A percentile compares a stretch with the other conserved stretches of the same genome.
phyloP scores from a whole-genome alignment of 352 stramenopile genomes.

The Peronospora farinosa region DNA sequence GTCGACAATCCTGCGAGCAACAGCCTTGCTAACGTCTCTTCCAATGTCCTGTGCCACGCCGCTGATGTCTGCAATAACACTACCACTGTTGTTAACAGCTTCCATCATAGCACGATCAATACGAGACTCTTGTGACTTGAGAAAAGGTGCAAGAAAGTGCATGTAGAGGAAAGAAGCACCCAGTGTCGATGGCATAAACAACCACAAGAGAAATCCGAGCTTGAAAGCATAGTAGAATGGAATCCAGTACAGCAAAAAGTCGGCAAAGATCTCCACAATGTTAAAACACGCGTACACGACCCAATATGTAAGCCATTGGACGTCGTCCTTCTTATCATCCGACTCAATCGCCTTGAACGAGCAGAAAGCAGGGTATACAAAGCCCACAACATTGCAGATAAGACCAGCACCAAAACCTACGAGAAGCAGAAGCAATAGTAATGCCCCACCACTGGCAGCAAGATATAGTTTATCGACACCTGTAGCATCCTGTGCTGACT shows the following conservation, averaged over 20 bases:
- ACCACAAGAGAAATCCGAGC: conserved; percentile 94
- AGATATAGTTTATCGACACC: conserved; percentile 88
- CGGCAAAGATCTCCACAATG: conserved; percentile 94
- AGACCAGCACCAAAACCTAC: conserved; percentile 81
- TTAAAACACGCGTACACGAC: conserved; percentile 97
- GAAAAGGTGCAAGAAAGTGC: conserved; percentile 87
- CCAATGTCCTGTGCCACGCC: conserved; percentile 69
- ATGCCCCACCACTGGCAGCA: conserved; percentile 44
- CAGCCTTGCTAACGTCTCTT: conserved; percentile 65
- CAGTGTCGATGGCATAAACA: conserved; percentile 94
- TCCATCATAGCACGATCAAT: conserved; percentile 85
- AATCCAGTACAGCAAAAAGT: conserved; percentile 96
- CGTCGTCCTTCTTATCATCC: conserved; percentile 70
- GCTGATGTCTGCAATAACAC: conserved; percentile 76
- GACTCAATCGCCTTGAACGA: conserved; percentile 86
- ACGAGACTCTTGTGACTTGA: conserved; percentile 75
- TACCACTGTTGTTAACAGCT: conserved; percentile 62
- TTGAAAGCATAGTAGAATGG: conserved; percentile 98
- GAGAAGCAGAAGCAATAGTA: conserved; percentile 75
- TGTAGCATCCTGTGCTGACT: conserved; percentile 73
- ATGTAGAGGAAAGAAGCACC: conserved; percentile 94
- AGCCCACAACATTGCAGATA: conserved; percentile 80
- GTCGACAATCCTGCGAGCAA: conserved; percentile 75
- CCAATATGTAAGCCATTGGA: conserved; percentile 96
- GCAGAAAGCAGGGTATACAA: conserved; percentile 74